phyloP scores from a whole-genome alignment of 1,284 basidiomycete genomes.

The Irpex sp. region DNA sequence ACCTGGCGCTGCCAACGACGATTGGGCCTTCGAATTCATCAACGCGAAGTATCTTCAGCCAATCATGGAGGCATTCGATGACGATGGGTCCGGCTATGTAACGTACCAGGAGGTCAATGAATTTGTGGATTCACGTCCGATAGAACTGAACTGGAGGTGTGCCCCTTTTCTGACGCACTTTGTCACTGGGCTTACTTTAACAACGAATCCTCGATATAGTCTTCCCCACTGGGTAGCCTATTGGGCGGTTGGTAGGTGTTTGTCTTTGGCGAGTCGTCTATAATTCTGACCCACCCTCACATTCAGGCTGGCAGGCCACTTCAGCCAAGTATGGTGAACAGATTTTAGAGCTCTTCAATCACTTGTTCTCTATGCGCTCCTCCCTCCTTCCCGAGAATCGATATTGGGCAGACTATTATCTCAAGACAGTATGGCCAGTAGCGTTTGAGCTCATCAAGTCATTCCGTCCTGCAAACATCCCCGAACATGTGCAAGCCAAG shows the following conservation, averaged over 20 bases:
- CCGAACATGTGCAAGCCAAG: constrained; percentile 15
- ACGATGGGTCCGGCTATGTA: constrained; percentile 45
- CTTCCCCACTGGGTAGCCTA: constrained; percentile 25
- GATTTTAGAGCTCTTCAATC: constrained; percentile 17
- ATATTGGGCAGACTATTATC: constrained; percentile 20
- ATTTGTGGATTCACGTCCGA: constrained; percentile 28
- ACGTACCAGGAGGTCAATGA: constrained; percentile 45
- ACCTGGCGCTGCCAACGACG: constrained; percentile 21
- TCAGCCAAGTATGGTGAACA: constrained; percentile 15
- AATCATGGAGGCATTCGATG: constrained; percentile 45
- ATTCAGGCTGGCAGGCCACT: constrained; percentile 22
- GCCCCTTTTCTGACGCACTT: not conserved
- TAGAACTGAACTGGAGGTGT: constrained; percentile 20
- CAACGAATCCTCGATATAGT: constrained; percentile 6
- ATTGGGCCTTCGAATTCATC: constrained; percentile 43
- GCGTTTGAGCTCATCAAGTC: constrained; percentile 16
- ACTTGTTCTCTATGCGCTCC: constrained; percentile 19
- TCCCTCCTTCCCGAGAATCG: constrained; percentile 19
- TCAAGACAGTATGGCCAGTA: constrained; percentile 17
- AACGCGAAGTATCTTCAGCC: constrained; percentile 39
- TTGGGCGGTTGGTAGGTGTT: constrained; percentile 21
- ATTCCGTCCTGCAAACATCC: constrained; percentile 11
- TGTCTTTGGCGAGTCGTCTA: too few relatives aligned
- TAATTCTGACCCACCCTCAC: not conserved
- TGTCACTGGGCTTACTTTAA: not conserved